Conservation (phyloP, 192 early-diverging fungal genomes). For the Gigaspora rosea region DNA sequence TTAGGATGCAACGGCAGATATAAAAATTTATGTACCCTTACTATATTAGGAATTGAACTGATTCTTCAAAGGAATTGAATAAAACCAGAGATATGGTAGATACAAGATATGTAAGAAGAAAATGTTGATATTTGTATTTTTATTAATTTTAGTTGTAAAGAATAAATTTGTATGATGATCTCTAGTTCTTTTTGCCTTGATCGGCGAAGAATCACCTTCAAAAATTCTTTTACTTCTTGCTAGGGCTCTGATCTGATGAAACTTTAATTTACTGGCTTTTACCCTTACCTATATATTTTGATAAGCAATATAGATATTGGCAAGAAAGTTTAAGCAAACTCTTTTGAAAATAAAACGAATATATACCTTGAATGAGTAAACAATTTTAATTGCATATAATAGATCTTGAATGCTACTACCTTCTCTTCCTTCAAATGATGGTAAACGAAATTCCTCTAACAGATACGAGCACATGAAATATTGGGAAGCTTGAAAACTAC, state of each 20-base stretch:
- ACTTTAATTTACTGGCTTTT: too few species aligned
- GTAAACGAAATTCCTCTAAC: conserved; percentile 22
- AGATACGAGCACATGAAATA: conserved; percentile 19
- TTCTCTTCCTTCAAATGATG: conserved; percentile 27
- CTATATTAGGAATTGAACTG: neutral
- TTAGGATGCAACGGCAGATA: neutral
- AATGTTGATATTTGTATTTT: neutral
- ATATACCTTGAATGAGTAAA: conserved; percentile 5
- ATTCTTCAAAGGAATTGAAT: neutral
- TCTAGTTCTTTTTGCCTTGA: neutral
- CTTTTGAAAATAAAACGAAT: conserved; percentile 22
- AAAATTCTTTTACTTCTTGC: conserved; percentile 25
- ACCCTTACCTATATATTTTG: neutral
- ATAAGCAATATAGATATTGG: neutral
- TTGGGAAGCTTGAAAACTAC: conserved; percentile 1
- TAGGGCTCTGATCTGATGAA: neutral
- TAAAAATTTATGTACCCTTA: neutral
- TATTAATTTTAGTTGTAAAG: neutral
- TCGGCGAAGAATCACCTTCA: conserved; percentile 5
- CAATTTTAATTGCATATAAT: too few species aligned
- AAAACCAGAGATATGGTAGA: too few species aligned
- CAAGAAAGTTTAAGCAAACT: neutral
- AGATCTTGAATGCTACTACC: neutral
- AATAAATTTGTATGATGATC: neutral
- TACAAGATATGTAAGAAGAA: neutral